phyloP scores from a whole-genome alignment of 148 eudicot genomes.

The Heliamphora exappendiculata region DNA sequence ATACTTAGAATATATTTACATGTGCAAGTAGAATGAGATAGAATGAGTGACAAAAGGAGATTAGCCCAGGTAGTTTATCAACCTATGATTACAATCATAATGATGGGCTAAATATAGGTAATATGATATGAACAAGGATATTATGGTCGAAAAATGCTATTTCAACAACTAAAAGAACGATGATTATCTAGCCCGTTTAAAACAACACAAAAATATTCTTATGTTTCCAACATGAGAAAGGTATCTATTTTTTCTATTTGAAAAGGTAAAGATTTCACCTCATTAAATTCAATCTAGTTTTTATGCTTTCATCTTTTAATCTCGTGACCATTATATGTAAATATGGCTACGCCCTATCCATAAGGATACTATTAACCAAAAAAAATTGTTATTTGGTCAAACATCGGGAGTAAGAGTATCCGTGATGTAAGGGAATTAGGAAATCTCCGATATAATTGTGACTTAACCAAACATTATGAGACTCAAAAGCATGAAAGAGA shows the following conservation, averaged over 20 bases:
- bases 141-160: not conserved
- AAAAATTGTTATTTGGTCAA: not conserved
- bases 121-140: not conserved
- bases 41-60: no score
- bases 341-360: not conserved
- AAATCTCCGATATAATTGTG: not conserved
- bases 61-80: no score
- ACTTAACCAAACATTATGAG: not conserved
- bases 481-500: not conserved
- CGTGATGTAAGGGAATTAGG: not conserved
- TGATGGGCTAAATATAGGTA: not conserved
- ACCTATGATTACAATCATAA: not conserved
- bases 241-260: not conserved
- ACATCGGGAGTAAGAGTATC: not conserved
- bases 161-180: no score
- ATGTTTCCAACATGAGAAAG: not conserved
- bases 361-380: not conserved
- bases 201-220: not conserved
- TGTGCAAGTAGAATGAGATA: no score
- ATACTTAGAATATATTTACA: no score
- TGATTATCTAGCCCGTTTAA: not conserved
- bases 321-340: not conserved
- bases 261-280: not conserved
- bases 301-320: not conserved
- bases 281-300: not conserved